Percentiles rank a stretch among this genome's conserved stretches.
phyloP scores from a whole-genome alignment of 805 yeast species.

The Babjeviella inositovora region DNA sequence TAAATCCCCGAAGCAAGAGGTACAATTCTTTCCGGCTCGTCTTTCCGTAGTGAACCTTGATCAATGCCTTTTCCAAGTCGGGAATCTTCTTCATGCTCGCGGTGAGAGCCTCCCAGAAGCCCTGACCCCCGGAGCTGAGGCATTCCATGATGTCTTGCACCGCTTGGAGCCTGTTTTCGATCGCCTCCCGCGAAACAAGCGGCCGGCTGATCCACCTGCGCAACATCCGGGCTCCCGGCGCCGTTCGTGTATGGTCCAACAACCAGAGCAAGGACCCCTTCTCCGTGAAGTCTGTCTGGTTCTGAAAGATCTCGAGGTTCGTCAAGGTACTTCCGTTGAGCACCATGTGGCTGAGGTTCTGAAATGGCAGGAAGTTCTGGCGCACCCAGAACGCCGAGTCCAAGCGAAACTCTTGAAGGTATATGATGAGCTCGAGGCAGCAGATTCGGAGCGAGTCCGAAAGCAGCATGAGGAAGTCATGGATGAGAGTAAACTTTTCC shows the following conservation, averaged over 20 bases:
- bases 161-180: conserved; percentile 50
- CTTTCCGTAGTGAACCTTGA: conserved; percentile 42
- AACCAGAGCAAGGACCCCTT: conserved; percentile 71
- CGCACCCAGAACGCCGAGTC: conserved; percentile 34
- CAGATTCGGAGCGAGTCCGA: conserved; percentile 19
- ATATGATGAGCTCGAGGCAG: conserved; percentile 28
- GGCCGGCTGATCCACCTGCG: conserved; percentile 69
- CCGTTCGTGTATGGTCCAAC: conserved; percentile 65
- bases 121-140: conserved; percentile 19
- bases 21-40: conserved; percentile 47
- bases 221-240: conserved; percentile 56
- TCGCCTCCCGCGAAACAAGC: conserved; percentile 30
- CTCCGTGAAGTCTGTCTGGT: conserved; percentile 34
- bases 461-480: too few species aligned
- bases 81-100: conserved; percentile 16
- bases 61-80: conserved; percentile 43
- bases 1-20: conserved; percentile 27
- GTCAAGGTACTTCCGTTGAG: conserved; percentile 50
- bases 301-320: conserved; percentile 61
- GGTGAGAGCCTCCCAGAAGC: conserved; percentile 11
- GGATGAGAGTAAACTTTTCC: too few species aligned
- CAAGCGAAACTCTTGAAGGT: conserved; percentile 50
- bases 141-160: conserved; percentile 26
- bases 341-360: conserved; percentile 28
- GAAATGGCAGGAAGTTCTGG: conserved; percentile 35